These are phyloP conservation scores for Rhizopus delemar DNA, from an alignment of 371 early-diverging fungal genomes.

Conservation along the genomic window DNA sequence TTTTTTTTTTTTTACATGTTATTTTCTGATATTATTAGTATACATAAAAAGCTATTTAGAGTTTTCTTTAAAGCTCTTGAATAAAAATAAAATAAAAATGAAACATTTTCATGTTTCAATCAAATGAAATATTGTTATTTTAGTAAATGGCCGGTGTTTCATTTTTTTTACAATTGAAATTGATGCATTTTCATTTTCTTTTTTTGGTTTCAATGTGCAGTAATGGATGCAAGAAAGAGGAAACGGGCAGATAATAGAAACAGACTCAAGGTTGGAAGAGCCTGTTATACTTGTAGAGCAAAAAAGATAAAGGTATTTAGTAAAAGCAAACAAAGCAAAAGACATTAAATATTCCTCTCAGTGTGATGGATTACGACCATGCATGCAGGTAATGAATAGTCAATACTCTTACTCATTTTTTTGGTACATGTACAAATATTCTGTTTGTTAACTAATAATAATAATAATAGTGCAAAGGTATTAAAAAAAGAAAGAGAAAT, in stretches of 20 bases:
- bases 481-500: slow-evolving; percentile 1
- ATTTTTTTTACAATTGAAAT: not conserved
- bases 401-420: not conserved
- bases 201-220: not conserved
- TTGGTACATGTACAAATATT: not conserved
- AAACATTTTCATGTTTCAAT: no score
- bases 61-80: no score
- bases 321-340: not conserved
- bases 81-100: no score
- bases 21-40: no score
- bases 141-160: not conserved
- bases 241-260: slow-evolving; percentile 19
- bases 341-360: not conserved
- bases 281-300: slow-evolving; percentile 50
- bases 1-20: no score
- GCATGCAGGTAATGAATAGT: slow-evolving; percentile 30
- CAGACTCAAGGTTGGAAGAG: slow-evolving; percentile 44
- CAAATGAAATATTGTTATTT: no score
- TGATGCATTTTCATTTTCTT: not conserved
- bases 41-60: no score
- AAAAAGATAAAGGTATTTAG: slow-evolving; percentile 51
- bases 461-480: slow-evolving; percentile 31
- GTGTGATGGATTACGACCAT: slow-evolving; percentile 34
- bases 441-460: not conserved
- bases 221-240: slow-evolving; percentile 1